phyloP scores from a whole-genome alignment of 441 rosid species.

The Pelargonium fulgidum region DNA sequence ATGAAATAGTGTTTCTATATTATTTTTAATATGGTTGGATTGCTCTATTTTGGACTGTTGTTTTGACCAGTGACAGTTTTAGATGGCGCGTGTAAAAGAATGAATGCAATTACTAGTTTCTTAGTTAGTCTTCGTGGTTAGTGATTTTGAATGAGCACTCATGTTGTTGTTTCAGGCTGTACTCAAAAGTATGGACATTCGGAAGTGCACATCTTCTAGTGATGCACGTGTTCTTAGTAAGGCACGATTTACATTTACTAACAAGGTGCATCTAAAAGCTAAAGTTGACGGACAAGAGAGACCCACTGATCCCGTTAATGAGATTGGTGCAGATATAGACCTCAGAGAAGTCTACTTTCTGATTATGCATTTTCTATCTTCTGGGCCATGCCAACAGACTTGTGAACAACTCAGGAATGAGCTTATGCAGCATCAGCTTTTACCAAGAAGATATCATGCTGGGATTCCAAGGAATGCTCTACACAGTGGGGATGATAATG shows the following conservation, averaged over 20 bases:
- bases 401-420: conserved; percentile 72
- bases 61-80: background rate
- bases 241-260: conserved; percentile 39
- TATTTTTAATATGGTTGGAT: background rate
- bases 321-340: conserved; percentile 53
- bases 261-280: conserved; percentile 38
- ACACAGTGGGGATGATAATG: conserved; percentile 62
- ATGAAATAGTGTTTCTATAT: background rate
- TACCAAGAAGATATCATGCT: conserved; percentile 96
- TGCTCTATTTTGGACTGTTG: background rate
- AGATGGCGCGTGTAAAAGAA: background rate
- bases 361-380: conserved; percentile 47
- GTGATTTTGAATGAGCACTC: conserved; percentile 5
- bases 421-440: conserved; percentile 81
- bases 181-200: conserved; percentile 44
- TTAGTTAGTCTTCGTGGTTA: conserved; percentile 1
- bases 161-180: conserved; percentile 32
- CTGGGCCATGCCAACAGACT: conserved; percentile 85
- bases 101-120: too few relatives aligned
- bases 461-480: conserved; percentile 81
- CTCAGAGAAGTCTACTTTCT: conserved; percentile 84
- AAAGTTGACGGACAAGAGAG: conserved; percentile 36
- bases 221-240: conserved; percentile 39
- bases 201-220: conserved; percentile 47
- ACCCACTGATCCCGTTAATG: conserved; percentile 27